Base-by-base conservation (phyloP, 2,329 filamentous ascomycete species). In the Colletotrichum simmondsii region DNA sequence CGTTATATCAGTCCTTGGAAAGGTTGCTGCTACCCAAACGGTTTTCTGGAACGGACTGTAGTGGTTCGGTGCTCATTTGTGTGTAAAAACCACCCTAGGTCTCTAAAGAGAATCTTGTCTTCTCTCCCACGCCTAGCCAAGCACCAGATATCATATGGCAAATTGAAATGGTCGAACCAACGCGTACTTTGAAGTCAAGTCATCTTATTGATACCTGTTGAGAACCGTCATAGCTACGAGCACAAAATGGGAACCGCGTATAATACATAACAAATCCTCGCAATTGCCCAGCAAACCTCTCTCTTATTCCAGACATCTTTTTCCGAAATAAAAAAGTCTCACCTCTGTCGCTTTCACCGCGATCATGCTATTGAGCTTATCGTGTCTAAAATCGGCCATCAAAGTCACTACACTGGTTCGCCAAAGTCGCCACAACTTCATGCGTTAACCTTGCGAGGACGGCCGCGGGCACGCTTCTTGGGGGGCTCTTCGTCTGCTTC, bases 401-500 rank as follows among this genome's bases (percentile, higher is more conserved):
- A 35, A 14, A 35, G 26, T 10, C 4, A 19, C 46, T 2, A 24
- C 22, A 16, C 2, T 11, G 16, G 16, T 30, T 30, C 22, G 14
- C 8, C 32, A 10, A 22, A 26, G 14, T 22, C 3, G 19, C 11
- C 22, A 35, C 16, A 28, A 42, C 24, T 65, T 8, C 46, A 58
- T 3, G 61, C 60, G 19, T 49, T 35, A 22, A 22, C 32, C 49
- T 61, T 73, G 28, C 67, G 67, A 24, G 71, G 71, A 11, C 71
- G 71, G 10, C 71, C 71, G 24, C 71, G 71, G 6, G 60, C 71
- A 19, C 66, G 71, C 71, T 73, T 73, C 67, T 70, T 73, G 3
- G 67, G 54, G 6, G 60, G 32, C 60, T 74, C 64, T 35, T 30
- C 60, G 4, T 74, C 54, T 3, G 30, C 26, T 7, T 73, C 66